These are phyloP conservation scores for Calonectria ilicicola DNA, from an alignment of 2,329 filamentous ascomycete genomes.

Conservation along the genomic window DNA sequence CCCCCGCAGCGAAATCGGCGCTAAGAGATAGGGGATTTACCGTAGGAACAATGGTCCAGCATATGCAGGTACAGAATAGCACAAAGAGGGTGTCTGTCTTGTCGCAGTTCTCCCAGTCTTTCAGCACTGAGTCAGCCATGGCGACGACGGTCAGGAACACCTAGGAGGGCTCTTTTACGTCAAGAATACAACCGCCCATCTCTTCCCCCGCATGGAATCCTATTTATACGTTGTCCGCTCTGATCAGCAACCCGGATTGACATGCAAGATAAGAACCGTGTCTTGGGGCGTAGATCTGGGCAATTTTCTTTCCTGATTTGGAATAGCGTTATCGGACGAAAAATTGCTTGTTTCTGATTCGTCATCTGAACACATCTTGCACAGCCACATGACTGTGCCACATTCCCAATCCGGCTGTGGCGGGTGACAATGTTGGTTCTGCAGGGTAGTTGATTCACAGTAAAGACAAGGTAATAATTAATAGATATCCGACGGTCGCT, in stretches of 20 bases:
- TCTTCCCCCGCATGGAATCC: neutral
- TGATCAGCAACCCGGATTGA: neutral
- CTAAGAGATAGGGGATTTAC: slow-evolving; percentile 3
- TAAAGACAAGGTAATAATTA: too few relatives aligned
- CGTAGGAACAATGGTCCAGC: slow-evolving; percentile 33
- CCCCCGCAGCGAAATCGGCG: neutral
- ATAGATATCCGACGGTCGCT: too few relatives aligned
- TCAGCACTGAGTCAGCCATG: slow-evolving; percentile 27
- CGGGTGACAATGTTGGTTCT: neutral
- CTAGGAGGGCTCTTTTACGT: neutral
- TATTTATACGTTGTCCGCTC: neutral
- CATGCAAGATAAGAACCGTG: slow-evolving; percentile 19
- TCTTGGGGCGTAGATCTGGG: slow-evolving; percentile 8
- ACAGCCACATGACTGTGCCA: neutral
- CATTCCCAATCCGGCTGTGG: neutral
- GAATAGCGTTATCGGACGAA: slow-evolving; percentile 15
- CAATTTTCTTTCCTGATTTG: slow-evolving; percentile 9
- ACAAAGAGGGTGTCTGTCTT: slow-evolving; percentile 32
- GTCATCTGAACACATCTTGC: neutral
- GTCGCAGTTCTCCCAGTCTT: slow-evolving; percentile 31
- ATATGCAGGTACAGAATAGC: slow-evolving; percentile 31
- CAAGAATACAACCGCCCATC: neutral
- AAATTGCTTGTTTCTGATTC: neutral
- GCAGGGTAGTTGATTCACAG: neutral
- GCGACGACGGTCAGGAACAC: neutral